phyloP scores from a whole-genome alignment of 306 rosid genomes.

The Oxytropis ochrocephala region DNA sequence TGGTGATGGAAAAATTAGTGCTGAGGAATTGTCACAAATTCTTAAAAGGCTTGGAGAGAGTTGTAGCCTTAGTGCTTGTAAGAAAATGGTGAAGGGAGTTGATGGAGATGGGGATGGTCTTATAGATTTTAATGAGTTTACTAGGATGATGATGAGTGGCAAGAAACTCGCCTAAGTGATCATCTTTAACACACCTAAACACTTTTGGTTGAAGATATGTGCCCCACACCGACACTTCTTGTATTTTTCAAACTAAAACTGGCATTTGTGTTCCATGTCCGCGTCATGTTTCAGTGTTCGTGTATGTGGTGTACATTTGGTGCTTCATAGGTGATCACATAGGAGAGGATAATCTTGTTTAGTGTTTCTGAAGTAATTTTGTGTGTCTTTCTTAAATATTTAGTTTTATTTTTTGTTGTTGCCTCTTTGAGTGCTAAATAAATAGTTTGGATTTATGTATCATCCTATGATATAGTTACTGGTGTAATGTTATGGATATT shows the following conservation, averaged over 20 bases:
- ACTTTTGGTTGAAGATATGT: too few relatives aligned
- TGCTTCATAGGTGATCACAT: too few relatives aligned
- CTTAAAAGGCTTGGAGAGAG: conserved; percentile 57
- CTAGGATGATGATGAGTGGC: conserved; percentile 54
- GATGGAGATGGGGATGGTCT: conserved; percentile 73
- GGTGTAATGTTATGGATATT: background rate
- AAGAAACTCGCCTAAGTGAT: conserved; percentile 24
- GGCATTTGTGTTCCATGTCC: too few relatives aligned
- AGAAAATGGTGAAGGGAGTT: conserved; percentile 60
- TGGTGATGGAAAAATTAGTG: conserved; percentile 79
- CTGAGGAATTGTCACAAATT: conserved; percentile 57
- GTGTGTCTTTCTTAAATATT: background rate
- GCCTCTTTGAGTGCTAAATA: background rate
- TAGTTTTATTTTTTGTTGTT: background rate
- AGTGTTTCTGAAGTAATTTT: background rate
- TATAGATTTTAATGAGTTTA: conserved; percentile 61
- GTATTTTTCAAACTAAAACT: too few relatives aligned
- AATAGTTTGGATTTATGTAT: background rate
- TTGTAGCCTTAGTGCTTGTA: conserved; percentile 49
- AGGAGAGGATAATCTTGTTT: background rate
- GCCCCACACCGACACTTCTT: too few relatives aligned
- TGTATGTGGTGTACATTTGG: too few relatives aligned
- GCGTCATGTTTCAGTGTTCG: too few relatives aligned
- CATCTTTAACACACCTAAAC: too few relatives aligned
- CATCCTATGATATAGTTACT: background rate